Base-by-base conservation (phyloP, 805 yeast species). In the Wickerhamomyces mucosus region DNA sequence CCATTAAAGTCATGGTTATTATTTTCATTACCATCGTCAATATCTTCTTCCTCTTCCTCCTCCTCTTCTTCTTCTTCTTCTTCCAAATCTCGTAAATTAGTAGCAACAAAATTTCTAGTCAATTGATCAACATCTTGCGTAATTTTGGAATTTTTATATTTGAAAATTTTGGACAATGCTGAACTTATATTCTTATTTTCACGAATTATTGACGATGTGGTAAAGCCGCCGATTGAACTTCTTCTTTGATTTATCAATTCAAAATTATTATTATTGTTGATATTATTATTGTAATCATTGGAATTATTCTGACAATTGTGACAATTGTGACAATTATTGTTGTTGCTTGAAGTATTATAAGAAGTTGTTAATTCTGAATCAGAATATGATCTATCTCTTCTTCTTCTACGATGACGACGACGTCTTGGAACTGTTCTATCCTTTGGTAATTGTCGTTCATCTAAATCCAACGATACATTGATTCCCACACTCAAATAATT, bases 371-470 rank as follows among this genome's bases (percentile, higher is more conserved):
- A 28, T 14, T 46, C 55, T 5, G 53, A 24, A 26, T 48, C 55
- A 0, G 53, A 48, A 28, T 46, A 43, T 5, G 50, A 43, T 33
- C 54, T 39, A 12, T 40, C 31, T 39, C 53, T 44, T 27, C 43
- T 37, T 9, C 28, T 24, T 39, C 56, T 45, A 21, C 59, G 51
- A 26, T 68, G 60, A 28, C 84, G 61, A 41, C 88, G 64, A 39
- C 92, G 65, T 40, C 89, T 60, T 6, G 95, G 95, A 12, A 83
- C 85, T 1, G 89, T 77, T 48, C 92, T 67, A 48, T 78, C 85
- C 26, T 65, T 69, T 10, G 95, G 96, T 50, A 74, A 56, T 30
- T 72, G 77, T 29, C 97, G 67, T 28, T 71, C 67, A 21, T 68
- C 75, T 15, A 89, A 50, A 40, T 92, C 96, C 31, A 86, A 61